Base-by-base conservation (phyloP, 176 grass and related monocot species). In the Carex parvula region DNA sequence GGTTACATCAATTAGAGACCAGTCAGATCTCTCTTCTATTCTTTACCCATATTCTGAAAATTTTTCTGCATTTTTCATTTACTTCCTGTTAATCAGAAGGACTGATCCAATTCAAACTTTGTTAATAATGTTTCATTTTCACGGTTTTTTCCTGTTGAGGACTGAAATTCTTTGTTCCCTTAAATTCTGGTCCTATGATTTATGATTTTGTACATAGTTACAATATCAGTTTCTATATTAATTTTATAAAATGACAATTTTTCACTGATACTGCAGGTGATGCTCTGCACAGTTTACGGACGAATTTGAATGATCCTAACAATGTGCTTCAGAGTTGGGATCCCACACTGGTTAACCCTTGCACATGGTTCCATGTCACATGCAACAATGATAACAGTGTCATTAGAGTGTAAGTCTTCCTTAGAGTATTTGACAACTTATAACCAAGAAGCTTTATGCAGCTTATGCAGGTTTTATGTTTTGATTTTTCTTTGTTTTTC, bases 261-360 rank as follows among this genome's bases (percentile, higher is more conserved):
- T 76, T 78, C 7, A 1, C 26, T 83, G 16, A 6, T 83, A 91
- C 71, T 61, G 59, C 90, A 97, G 94, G 94, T 90, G 94, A 97
- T 90, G 94, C 94, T 24, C 80, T 97, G 89, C 94, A 97, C 80
- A 92, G 68, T 89, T 88, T 97, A 70, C 83, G 90, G 79, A 90
- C 89, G 8, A 97, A 94, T 84, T 85, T 97, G 53, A 88, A 87
- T 81, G 92, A 97, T 90, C 94, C 94, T 46, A 97, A 97, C 71
- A 97, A 97, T 89, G 94, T 97, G 66, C 89, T 97, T 50, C 94
- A 97, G 88, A 97, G 94, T 85, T 97, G 94, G 94, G 94, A 97
- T 82, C 90, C 92, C 46, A 97, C 94, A 77, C 80, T 97, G 78
- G 94, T 97, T 64, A 97, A 97, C 84, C 94, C 94, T 1, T 97